Evolutionary conservation across 1,284 basidiomycete genomes (phyloP), one percentile per base, ranked within the genome.

Genomic region (Nidula niveotomentosa): DNA sequence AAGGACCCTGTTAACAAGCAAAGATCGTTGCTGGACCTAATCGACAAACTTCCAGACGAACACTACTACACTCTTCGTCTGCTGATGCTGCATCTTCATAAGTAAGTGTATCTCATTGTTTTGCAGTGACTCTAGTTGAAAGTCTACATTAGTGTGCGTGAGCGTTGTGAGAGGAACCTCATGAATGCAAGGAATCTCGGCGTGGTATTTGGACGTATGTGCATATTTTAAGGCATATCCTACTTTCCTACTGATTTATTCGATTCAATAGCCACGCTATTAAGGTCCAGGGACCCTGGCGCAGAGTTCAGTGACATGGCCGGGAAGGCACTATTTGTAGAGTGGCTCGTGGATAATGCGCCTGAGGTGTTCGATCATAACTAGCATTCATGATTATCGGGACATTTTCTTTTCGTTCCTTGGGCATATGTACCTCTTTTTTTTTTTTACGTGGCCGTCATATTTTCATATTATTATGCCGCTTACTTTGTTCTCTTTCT

Each of bases 201-300:
- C n/a, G 94, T 98, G n/a, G 95, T 99, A 44, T 98, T 99, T 76
- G 97, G 97, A 62, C 96, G 95, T 98, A 71, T 77, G 94, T 88
- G 10, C 46, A 54, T 17, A 49, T 49, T 33, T 23, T 15, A 45
- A 48, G 13, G 37, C 51, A 13, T 49, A 41, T 53, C 46, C 33
- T 33, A 41, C 34, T 39, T 36, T 7, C 9, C 36, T 51, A 23
- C 10, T 34, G 50, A 43, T 48, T 43, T 54, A 44, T 58, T 69
- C 9, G 61, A 33, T 23, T 17, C 36, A 58, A 7, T 65, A 97
- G 94, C 96, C 6, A 99, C 96, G 0, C 78, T 98, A 18, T 93
- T 98, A 86, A 86, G 93, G 57, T 96, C 94, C 1, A 81, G 83
- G 36, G 91, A 96, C 67, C 88, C 92, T 5, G 81, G 83, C 39